Evolutionary conservation across 805 yeast genomes (phyloP), one percentile per base, ranked within the genome.

Genomic region (Candida schatavii): DNA sequence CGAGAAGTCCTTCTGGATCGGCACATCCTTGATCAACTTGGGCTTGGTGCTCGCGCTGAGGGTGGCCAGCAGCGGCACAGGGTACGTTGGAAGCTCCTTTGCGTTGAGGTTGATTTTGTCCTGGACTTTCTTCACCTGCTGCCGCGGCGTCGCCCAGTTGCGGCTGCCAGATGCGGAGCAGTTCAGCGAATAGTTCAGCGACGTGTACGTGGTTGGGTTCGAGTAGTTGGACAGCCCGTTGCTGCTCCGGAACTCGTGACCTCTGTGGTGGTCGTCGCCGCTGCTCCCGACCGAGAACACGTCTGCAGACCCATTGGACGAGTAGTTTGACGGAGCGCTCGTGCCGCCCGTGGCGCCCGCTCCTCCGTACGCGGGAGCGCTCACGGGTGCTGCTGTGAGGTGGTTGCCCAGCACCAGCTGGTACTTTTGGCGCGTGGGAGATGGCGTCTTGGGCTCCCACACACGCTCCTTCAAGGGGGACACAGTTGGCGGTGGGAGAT

Each of bases 131-230:
- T 52, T 51, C 30, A 62, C 50, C 45, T 61, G 66, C 44, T 57
- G 45, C 22, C 71, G 52, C 3, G 75, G 75, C n/a, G 72, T 65
- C 5, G 72, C 64, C 75, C 75, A 70, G 46, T 64, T 64, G 35
- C 73, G 53, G 9, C 45, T 46, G 14, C 60, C 46, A 14, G 42
- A 43, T n/a, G 44, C 37, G 2, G 56, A 52, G 41, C 46, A 49
- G 19, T 45, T 47, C 7, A 55, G 47, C 21, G 35, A 31, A 13
- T 31, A 31, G 21, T 31, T 31, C 3, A 50, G 45, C 0, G 61
- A 46, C 10, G 41, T 30, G 42, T 61, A 64, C 39, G 59, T 64
- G 21, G 72, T 66, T 2, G 72, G 69, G 44, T 61, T 59, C n/a
- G 71, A 66, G 45, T 66, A 67, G 41, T 65, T 60, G 36, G 64